Percentiles rank a stretch among this genome's conserved stretches.
These are phyloP conservation scores for Hypoxylon rubiginosum DNA, from an alignment of 2,329 filamentous ascomycete species.

Conservation along the genomic window DNA sequence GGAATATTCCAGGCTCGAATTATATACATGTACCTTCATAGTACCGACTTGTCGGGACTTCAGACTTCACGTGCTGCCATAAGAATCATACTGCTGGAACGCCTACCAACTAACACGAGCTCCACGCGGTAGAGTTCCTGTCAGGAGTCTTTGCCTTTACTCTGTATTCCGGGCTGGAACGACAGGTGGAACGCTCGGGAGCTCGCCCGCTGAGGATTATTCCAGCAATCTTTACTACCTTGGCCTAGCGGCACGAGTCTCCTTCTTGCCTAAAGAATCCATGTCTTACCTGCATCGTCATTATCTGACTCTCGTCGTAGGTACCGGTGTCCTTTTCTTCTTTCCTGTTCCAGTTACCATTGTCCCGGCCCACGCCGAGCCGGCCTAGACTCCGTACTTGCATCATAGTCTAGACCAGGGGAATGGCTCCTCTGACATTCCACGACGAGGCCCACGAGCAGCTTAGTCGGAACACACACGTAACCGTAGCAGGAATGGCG, in stretches of 20 bases:
- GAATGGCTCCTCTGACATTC: conserved; percentile 7
- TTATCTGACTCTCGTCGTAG: conserved; percentile 10
- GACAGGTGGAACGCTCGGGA: conserved; percentile 15
- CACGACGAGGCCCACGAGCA: conserved; percentile 11
- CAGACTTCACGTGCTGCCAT: conserved; percentile 6
- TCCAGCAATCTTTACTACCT: conserved; percentile 9
- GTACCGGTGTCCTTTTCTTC: conserved; percentile 13
- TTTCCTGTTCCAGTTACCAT: conserved; percentile 15
- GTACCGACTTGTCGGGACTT: background rate
- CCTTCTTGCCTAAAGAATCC: conserved; percentile 8
- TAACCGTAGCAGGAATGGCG: conserved; percentile 9
- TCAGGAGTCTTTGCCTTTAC: background rate
- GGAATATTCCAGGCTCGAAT: background rate
- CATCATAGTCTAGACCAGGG: conserved; percentile 15
- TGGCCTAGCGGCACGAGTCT: conserved; percentile 6
- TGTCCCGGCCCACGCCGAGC: conserved; percentile 20
- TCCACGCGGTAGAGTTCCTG: background rate
- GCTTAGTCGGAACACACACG: conserved; percentile 10
- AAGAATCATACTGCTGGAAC: conserved; percentile 5
- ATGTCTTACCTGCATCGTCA: conserved; percentile 14
- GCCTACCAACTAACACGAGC: background rate
- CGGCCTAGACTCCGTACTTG: conserved; percentile 14
- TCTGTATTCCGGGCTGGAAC: background rate
- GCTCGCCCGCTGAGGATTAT: conserved; percentile 15
- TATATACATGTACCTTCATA: background rate